Percentiles rank a stretch among this genome's conserved stretches.
Evolutionary conservation across 1,284 basidiomycete species (phyloP).

Genomic region (Tylopilus sp.): DNA sequence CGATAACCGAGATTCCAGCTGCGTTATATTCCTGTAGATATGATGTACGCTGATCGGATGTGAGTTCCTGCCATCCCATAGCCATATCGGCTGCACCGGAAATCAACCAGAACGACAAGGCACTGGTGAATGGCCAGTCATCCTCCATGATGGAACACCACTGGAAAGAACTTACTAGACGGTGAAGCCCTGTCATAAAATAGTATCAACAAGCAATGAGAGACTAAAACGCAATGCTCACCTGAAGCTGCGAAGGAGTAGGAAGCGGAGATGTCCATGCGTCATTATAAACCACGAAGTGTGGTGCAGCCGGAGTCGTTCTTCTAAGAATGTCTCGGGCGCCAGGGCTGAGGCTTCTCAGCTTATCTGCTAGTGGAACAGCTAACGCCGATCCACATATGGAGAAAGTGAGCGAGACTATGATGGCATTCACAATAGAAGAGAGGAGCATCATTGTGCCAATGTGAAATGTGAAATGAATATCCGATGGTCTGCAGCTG

Average conservation of each 20-base stretch:
- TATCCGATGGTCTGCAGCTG: not conserved
- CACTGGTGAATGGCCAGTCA: constrained; percentile 38
- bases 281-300: constrained; percentile 57
- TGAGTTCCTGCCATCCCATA: constrained; percentile 51
- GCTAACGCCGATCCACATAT: constrained; percentile 6
- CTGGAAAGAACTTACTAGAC: constrained; percentile 50
- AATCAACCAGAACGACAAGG: constrained; percentile 55
- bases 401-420: constrained; percentile 6
- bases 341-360: constrained; percentile 12
- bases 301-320: constrained; percentile 43
- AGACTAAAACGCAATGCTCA: constrained; percentile 39
- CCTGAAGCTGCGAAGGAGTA: constrained; percentile 9
- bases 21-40: constrained; percentile 47
- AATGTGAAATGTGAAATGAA: not conserved
- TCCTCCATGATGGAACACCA: not conserved
- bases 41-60: constrained; percentile 44
- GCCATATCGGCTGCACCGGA: constrained; percentile 60
- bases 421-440: not conserved
- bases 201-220: constrained; percentile 13
- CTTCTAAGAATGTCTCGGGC: constrained; percentile 24
- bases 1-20: constrained; percentile 61
- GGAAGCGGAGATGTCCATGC: constrained; percentile 47
- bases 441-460: constrained; percentile 7
- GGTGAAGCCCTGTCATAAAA: constrained; percentile 53
- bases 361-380: constrained; percentile 16